Conservation (phyloP, 2,329 filamentous ascomycete genomes). For the Ophiostoma ips region DNA sequence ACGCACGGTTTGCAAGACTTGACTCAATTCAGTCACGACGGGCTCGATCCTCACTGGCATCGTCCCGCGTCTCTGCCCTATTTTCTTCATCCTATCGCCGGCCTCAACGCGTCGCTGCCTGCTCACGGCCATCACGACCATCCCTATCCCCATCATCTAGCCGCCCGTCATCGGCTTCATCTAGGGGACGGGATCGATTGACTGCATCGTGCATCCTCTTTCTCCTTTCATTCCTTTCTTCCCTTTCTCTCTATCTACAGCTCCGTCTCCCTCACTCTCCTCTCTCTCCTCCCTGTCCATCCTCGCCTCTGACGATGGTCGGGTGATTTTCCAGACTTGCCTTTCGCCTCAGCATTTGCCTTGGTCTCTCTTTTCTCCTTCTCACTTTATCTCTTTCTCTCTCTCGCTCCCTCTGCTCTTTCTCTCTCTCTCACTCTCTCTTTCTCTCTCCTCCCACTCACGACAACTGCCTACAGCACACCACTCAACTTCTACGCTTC, state of each 20-base stretch:
- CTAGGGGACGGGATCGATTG: not conserved
- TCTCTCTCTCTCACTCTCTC: not conserved
- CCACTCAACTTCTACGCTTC: not conserved
- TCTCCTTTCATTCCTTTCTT: not conserved
- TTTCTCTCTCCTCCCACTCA: not conserved
- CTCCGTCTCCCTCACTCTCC: not conserved
- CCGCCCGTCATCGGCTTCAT: not conserved
- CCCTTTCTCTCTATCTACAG: not conserved
- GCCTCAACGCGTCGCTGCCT: not conserved
- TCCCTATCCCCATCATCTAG: not conserved
- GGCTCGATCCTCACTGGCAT: not conserved
- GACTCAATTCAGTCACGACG: not conserved
- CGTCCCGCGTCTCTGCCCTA: not conserved
- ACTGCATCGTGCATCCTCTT: not conserved
- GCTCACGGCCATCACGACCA: not conserved
- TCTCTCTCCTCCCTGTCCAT: not conserved
- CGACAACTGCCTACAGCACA: not conserved
- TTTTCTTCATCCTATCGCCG: not conserved
- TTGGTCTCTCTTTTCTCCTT: not conserved
- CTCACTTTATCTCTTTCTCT: not conserved
- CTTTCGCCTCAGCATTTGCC: not conserved
- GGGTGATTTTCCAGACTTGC: not conserved
- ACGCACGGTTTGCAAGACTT: not conserved
- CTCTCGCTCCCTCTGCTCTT: not conserved
- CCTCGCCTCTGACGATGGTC: not conserved